Evolutionary conservation across 1,139 yeast genomes (phyloP), one percentile per base, ranked within the genome.

Genomic region (Maudiozyma humilis): DNA sequence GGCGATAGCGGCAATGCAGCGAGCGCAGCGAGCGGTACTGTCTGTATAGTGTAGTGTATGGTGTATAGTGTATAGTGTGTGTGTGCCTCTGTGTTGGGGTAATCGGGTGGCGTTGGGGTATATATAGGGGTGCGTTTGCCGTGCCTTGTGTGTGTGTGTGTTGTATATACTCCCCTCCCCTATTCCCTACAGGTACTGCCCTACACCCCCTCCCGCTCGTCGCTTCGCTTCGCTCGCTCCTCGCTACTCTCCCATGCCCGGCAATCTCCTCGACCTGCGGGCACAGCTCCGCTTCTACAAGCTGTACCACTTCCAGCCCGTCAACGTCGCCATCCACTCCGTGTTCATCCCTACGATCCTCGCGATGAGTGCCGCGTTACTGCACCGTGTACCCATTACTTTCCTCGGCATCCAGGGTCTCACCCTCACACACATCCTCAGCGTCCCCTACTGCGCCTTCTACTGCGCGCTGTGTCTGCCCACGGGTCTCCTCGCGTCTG

Each of bases 231-330:
- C 37, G 18, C 13, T 34, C 37, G 10, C 12, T 15, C 23, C 16
- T 16, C 23, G 5, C n/a, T 34, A 18, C 37, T 17, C 2, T 12
- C 13, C 7, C 1, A 35, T 41, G 44, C 14, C 43, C 15, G 17
- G 17, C 2, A 32, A n/a, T 3, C 14, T 45, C 15, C 59, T 79
- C 16, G 75, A 80, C 53, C 67, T 86, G 31, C 74, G 75, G 43
- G 72, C 73, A 32, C 96, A 89, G 54, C 71, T 89, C 44, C 78
- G 79, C 20, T 85, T 85, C 57, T 91, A 91, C 69, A 79, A 93
- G 63, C 74, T 85, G 2, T 89, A 89, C 60, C 98, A 91, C 62
- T 71, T 73, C 60, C 71, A 85, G 59, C 67, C 68, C 13, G 69
- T 67, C 42, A 91, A 91, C 65, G 93, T 88, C 10, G 54, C 71